Evolutionary conservation across 2,329 filamentous ascomycete genomes (phyloP).

Genomic region (Calycina herbarum): DNA sequence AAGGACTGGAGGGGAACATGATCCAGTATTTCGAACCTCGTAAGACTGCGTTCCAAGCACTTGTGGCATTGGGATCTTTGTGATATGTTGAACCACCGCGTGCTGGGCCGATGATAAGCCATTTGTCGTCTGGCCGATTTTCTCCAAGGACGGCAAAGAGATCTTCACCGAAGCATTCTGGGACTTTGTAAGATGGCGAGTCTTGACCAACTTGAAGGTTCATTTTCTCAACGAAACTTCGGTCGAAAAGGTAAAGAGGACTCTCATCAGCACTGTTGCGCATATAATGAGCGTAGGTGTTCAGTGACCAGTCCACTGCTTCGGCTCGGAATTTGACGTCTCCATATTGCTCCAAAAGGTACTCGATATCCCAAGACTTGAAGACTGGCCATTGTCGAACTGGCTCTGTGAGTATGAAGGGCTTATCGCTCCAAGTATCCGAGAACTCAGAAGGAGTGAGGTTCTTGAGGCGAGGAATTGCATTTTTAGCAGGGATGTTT

Average conservation of each 20-base stretch:
- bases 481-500: constrained; percentile 71
- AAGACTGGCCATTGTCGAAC: constrained; percentile 81
- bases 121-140: constrained; percentile 82
- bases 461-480: constrained; percentile 68
- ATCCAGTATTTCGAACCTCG: constrained; percentile 96
- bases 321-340: constrained; percentile 80
- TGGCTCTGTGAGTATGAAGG: constrained; percentile 82
- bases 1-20: constrained; percentile 78
- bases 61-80: constrained; percentile 73
- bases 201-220: constrained; percentile 59
- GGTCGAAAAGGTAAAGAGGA: constrained; percentile 90
- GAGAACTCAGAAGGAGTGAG: constrained; percentile 74
- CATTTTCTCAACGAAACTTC: constrained; percentile 86
- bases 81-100: constrained; percentile 93
- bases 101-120: constrained; percentile 87
- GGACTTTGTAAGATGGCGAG: constrained; percentile 67
- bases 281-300: constrained; percentile 84
- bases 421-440: constrained; percentile 71
- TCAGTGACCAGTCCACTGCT: constrained; percentile 86
- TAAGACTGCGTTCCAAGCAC: constrained; percentile 92
- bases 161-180: constrained; percentile 82
- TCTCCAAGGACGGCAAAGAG: constrained; percentile 76
- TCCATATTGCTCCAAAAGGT: constrained; percentile 63
- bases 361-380: constrained; percentile 70
- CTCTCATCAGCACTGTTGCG: constrained; percentile 77